Conservation (phyloP, 2,329 filamentous ascomycete genomes). For the Biscogniauxia marginata region DNA sequence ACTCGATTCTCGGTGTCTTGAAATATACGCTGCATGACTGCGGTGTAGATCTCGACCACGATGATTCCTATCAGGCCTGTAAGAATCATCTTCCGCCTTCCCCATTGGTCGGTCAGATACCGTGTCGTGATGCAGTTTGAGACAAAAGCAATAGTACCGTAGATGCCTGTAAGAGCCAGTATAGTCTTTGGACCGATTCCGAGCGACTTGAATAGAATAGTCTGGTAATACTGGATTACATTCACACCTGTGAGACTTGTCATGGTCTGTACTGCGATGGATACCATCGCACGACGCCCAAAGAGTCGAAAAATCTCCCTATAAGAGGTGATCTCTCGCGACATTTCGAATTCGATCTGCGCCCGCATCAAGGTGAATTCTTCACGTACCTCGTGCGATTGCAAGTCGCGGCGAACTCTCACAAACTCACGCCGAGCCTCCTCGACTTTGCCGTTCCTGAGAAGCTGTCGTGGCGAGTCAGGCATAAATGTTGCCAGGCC, state of each 20-base stretch:
- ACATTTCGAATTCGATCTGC: slow-evolving; percentile 57
- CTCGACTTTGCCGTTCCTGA: slow-evolving; percentile 48
- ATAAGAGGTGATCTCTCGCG: slow-evolving; percentile 52
- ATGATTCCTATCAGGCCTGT: background rate
- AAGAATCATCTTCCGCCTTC: slow-evolving; percentile 45
- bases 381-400: slow-evolving; percentile 42
- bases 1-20: slow-evolving; percentile 53
- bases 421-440: slow-evolving; percentile 47
- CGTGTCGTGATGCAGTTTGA: slow-evolving; percentile 49
- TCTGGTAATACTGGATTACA: slow-evolving; percentile 43
- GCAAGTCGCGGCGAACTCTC: slow-evolving; percentile 46
- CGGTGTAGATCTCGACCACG: slow-evolving; percentile 57
- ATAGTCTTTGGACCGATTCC: slow-evolving; percentile 50
- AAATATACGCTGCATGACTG: slow-evolving; percentile 57
- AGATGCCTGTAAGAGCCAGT: slow-evolving; percentile 52
- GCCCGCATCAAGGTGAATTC: slow-evolving; percentile 55
- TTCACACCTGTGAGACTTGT: slow-evolving; percentile 57
- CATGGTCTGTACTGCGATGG: slow-evolving; percentile 57
- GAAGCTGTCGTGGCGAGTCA: slow-evolving; percentile 52
- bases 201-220: slow-evolving; percentile 52
- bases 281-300: slow-evolving; percentile 49
- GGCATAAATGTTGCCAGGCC: slow-evolving; percentile 56
- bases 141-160: slow-evolving; percentile 52
- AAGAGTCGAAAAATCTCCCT: slow-evolving; percentile 52
- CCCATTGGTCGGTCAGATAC: slow-evolving; percentile 57